Conservation (phyloP, 202 grass and related monocot genomes). For the Musa balbisiana region DNA sequence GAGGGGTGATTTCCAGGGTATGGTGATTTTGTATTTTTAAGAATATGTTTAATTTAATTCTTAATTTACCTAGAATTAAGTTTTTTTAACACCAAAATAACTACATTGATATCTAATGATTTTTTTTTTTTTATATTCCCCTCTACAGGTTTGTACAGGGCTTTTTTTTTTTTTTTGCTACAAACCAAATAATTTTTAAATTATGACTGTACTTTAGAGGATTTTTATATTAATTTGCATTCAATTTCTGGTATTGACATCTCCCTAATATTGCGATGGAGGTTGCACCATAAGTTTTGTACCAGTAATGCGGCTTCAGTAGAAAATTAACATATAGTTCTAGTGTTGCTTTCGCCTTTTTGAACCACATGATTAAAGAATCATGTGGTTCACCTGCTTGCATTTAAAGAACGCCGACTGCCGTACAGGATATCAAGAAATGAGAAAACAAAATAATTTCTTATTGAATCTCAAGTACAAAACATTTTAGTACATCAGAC, state of each 20-base stretch:
- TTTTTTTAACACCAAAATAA: neutral
- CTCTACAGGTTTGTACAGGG: constrained; percentile 61
- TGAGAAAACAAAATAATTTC: too few relatives aligned
- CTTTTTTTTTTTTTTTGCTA: constrained; percentile 39
- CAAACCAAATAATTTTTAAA: too few relatives aligned
- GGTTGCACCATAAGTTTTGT: constrained; percentile 11
- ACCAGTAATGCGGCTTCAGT: neutral
- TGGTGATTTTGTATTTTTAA: neutral
- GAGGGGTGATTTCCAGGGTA: constrained; percentile 85
- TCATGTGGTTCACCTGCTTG: too few relatives aligned
- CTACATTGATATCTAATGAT: constrained; percentile 10
- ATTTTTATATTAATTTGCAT: neutral
- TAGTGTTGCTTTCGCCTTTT: too few relatives aligned
- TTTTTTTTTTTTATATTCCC: constrained; percentile 5
- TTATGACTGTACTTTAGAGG: neutral
- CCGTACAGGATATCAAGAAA: too few relatives aligned
- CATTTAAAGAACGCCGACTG: too few relatives aligned
- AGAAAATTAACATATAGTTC: neutral
- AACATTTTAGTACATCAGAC: neutral
- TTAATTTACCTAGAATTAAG: neutral
- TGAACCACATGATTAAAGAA: too few relatives aligned
- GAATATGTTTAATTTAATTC: too few relatives aligned
- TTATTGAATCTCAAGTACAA: too few relatives aligned
- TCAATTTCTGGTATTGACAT: constrained; percentile 26
- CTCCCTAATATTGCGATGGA: constrained; percentile 51